A percentile compares a stretch with the other conserved stretches of the same genome.
Evolutionary conservation across 2,329 filamentous ascomycete genomes (phyloP).

Genomic region (Septoria linicola): DNA sequence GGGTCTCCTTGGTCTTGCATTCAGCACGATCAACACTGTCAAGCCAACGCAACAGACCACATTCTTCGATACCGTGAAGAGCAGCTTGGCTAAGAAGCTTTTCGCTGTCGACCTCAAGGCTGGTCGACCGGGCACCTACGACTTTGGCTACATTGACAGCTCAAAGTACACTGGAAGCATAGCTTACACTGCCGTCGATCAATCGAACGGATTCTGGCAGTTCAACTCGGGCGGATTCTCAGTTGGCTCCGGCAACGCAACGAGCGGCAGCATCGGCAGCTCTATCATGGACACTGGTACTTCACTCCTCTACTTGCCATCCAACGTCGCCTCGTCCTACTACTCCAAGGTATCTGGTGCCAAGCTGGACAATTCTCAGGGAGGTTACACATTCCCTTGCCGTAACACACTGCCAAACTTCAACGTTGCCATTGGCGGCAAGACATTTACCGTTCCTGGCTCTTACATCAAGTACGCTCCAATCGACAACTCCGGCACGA

Average conservation of each 20-base stretch:
- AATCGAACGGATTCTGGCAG: conserved; percentile 62
- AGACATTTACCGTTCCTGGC: conserved; percentile 53
- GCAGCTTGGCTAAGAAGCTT: conserved; percentile 51
- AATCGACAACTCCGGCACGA: conserved; percentile 38
- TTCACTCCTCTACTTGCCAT: conserved; percentile 61
- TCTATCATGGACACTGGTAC: conserved; percentile 71
- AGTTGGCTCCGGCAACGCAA: conserved; percentile 48
- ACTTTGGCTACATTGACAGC: conserved; percentile 60
- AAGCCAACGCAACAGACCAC: conserved; percentile 52
- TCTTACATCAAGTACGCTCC: conserved; percentile 57
- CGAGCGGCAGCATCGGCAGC: conserved; percentile 47
- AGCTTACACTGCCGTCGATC: conserved; percentile 57
- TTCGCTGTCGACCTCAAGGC: conserved; percentile 61
- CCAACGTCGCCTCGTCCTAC: conserved; percentile 56
- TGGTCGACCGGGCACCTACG: conserved; percentile 52
- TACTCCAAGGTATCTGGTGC: conserved; percentile 59
- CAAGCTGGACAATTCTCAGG: conserved; percentile 47
- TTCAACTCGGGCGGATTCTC: conserved; percentile 58
- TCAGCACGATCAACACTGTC: conserved; percentile 60
- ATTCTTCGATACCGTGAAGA: conserved; percentile 61
- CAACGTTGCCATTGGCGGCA: conserved; percentile 51
- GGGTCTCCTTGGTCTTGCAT: conserved; percentile 60
- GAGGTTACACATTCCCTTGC: conserved; percentile 59
- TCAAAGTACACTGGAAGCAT: conserved; percentile 58
- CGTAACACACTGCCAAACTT: conserved; percentile 53